Evolutionary conservation across 208 protist species (phyloP).

Genomic region (Naegleria fowleri): DNA sequence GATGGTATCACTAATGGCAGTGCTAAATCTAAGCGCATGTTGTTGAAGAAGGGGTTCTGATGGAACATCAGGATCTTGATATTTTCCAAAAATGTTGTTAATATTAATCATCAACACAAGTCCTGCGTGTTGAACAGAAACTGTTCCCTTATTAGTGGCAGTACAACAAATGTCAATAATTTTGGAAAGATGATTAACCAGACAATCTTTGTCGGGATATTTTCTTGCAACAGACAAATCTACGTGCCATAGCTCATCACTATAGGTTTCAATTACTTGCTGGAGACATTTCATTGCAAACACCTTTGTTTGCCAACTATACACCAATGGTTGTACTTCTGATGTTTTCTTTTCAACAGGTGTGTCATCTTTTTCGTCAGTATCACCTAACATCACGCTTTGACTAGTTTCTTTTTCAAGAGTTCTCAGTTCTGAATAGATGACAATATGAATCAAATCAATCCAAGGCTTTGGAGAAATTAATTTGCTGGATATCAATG

Average conservation of each 20-base stretch:
- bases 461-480: not conserved
- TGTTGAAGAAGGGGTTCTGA: not conserved
- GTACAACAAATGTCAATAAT: conserved; percentile 20
- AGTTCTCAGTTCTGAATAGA: not conserved
- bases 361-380: not conserved
- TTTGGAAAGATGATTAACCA: not conserved
- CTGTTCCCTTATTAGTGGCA: not conserved
- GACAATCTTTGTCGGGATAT: not conserved
- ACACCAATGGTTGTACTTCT: not conserved
- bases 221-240: not conserved
- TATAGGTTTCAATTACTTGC: not conserved
- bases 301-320: not conserved
- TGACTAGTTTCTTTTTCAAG: not conserved
- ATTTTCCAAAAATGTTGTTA: not conserved
- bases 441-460: not conserved
- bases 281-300: conserved; percentile 14
- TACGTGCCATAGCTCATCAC: not conserved
- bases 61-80: not conserved
- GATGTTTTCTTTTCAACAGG: not conserved
- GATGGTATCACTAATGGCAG: not conserved
- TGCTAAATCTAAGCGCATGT: not conserved
- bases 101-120: not conserved
- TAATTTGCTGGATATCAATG: conserved; percentile 9
- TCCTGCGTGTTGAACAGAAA: not conserved
- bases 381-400: not conserved